Conservation (phyloP, 1,284 basidiomycete species). For the Dichomitus squalens region DNA sequence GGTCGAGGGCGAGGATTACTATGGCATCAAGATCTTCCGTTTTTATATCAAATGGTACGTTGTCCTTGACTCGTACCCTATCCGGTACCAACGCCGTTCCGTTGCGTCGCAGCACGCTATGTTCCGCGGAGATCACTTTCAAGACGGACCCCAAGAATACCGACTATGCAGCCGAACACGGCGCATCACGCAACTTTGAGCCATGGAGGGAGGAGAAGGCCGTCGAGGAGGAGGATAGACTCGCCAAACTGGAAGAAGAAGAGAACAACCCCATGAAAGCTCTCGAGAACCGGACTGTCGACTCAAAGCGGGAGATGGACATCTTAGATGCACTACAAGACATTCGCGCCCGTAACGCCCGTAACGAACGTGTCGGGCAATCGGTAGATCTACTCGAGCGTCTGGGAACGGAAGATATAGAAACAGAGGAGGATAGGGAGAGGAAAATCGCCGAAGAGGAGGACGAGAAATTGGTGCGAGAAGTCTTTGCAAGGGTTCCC, state of each 20-base stretch:
- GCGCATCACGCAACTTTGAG: slow-evolving; percentile 93
- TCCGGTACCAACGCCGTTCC: neutral
- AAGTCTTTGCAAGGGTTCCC: slow-evolving; percentile 82
- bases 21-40: slow-evolving; percentile 94
- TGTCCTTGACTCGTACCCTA: neutral
- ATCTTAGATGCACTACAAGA: slow-evolving; percentile 96
- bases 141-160: slow-evolving; percentile 99
- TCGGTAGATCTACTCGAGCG: slow-evolving; percentile 63
- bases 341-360: slow-evolving; percentile 90
- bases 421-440: slow-evolving; percentile 71
- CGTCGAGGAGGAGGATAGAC: slow-evolving; percentile 74
- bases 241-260: slow-evolving; percentile 81
- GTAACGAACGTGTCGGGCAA: slow-evolving; percentile 81
- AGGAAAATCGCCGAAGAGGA: slow-evolving; percentile 79
- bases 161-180: slow-evolving; percentile 91
- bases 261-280: slow-evolving; percentile 98
- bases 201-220: slow-evolving; percentile 83
- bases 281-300: slow-evolving; percentile 88
- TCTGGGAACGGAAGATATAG: slow-evolving; percentile 61
- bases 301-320: slow-evolving; percentile 98
- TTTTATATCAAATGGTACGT: slow-evolving; percentile 83
- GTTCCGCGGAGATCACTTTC: slow-evolving; percentile 98
- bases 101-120: slow-evolving; percentile 67
- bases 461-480: slow-evolving; percentile 86
- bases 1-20: slow-evolving; percentile 95